Evolutionary conservation across 78 protist genomes (phyloP).

Genomic region (Goniomonas avonlea): DNA sequence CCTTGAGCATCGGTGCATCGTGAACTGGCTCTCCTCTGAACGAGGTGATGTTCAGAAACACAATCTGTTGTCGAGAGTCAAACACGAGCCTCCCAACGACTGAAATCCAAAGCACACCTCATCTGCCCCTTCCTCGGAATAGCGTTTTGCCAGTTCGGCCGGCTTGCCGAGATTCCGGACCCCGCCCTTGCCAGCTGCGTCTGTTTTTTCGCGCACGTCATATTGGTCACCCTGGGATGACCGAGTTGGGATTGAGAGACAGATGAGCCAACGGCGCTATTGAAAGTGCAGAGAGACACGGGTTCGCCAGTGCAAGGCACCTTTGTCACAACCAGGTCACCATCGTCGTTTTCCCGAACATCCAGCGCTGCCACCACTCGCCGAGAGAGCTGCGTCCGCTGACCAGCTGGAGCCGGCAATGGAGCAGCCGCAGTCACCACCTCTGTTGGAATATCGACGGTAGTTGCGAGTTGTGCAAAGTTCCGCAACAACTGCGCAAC

Average conservation of each 20-base stretch:
- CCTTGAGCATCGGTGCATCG: conserved; percentile 50
- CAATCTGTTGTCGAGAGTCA: too few species aligned
- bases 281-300: not conserved
- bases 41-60: conserved; percentile 47
- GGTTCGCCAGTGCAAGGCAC: conserved; percentile 6
- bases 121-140: conserved; percentile 66
- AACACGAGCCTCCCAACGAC: too few species aligned
- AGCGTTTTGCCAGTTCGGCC: conserved; percentile 29
- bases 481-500: too few species aligned
- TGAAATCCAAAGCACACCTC: too few species aligned
- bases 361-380: conserved; percentile 59
- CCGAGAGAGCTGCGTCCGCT: not conserved
- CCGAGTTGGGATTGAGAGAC: not conserved
- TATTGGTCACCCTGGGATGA: conserved; percentile 60
- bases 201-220: conserved; percentile 43
- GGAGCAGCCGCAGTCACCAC: too few species aligned
- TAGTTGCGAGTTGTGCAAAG: not conserved
- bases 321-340: conserved; percentile 73
- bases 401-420: not conserved
- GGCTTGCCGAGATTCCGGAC: conserved; percentile 76
- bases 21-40: conserved; percentile 34
- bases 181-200: not conserved
- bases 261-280: not conserved
- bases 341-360: conserved; percentile 66
- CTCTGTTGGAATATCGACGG: not conserved